Conservation (phyloP, 805 yeast genomes). For the Saturnispora bothae region DNA sequence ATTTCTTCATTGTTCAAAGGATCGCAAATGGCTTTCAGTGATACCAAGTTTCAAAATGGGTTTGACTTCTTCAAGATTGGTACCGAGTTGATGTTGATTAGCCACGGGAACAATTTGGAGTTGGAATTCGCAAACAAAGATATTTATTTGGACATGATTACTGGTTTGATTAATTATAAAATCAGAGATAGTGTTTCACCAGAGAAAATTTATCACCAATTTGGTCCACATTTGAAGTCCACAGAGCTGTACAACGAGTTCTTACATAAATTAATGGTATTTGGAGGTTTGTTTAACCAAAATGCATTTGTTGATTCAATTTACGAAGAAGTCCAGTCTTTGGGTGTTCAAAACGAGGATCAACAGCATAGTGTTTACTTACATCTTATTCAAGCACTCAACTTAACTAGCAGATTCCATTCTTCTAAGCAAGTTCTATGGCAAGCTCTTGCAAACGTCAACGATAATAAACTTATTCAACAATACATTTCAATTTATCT, state of each 20-base stretch:
- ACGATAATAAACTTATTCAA: constrained; percentile 13
- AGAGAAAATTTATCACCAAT: constrained; percentile 12
- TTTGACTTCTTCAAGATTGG: constrained; percentile 40
- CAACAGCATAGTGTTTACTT: constrained; percentile 45
- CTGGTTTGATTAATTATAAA: constrained; percentile 21
- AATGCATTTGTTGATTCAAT: constrained; percentile 29
- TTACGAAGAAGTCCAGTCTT: constrained; percentile 17
- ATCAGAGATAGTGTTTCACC: constrained; percentile 14
- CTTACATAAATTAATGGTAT: constrained; percentile 31
- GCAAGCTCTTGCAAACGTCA: constrained; percentile 29
- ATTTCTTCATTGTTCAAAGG: constrained; percentile 43
- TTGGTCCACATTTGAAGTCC: constrained; percentile 12
- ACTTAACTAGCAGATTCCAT: constrained; percentile 37
- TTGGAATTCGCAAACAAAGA: constrained; percentile 13
- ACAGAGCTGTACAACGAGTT: constrained; percentile 16
- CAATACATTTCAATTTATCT: constrained; percentile 21
- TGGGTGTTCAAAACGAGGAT: not conserved
- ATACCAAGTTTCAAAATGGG: constrained; percentile 30
- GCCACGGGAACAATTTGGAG: constrained; percentile 13
- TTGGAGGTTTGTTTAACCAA: constrained; percentile 31
- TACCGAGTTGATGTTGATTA: constrained; percentile 32
- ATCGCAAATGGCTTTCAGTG: constrained; percentile 31
- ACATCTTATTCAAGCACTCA: constrained; percentile 40
- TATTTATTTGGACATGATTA: constrained; percentile 17
- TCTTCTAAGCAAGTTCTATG: constrained; percentile 50